These are phyloP conservation scores for Trebouxia sp. DNA, from an alignment of 139 green algal species.

Conservation along the genomic window DNA sequence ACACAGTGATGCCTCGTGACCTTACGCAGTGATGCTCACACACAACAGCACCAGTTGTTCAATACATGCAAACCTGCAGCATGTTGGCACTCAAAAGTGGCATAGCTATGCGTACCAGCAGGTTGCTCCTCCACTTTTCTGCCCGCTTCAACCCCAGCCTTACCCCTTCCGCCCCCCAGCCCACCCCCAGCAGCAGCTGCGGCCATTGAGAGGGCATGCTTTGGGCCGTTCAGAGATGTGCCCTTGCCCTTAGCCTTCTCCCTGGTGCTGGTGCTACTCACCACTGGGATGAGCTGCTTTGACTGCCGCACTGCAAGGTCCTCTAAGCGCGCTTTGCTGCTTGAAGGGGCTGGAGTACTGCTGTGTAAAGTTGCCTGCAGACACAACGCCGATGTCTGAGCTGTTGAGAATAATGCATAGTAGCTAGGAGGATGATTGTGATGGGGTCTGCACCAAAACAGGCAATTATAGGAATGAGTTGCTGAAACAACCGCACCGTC, in stretches of 20 bases:
- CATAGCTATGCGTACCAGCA: background rate
- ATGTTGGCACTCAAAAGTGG: background rate
- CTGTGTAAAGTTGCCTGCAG: background rate
- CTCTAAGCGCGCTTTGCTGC: slow-evolving; percentile 31
- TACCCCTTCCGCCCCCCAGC: background rate
- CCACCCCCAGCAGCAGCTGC: background rate
- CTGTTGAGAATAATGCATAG: background rate
- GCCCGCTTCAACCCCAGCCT: background rate
- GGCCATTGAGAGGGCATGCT: background rate
- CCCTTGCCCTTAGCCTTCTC: slow-evolving; percentile 25
- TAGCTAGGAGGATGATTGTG: background rate
- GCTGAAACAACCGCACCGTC: no score
- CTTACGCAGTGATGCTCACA: no score
- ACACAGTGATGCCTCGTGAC: no score
- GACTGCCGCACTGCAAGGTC: slow-evolving; percentile 40
- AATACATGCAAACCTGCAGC: no score
- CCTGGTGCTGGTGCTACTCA: background rate
- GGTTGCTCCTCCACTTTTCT: background rate
- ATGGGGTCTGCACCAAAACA: background rate
- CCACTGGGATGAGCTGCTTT: slow-evolving; percentile 49
- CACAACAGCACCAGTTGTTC: no score
- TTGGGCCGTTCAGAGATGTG: background rate
- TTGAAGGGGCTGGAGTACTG: background rate
- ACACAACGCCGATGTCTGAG: background rate
- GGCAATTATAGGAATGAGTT: no score